Conservation (phyloP, 257 asterid genomes). For the Solanum megistacrolobum region DNA sequence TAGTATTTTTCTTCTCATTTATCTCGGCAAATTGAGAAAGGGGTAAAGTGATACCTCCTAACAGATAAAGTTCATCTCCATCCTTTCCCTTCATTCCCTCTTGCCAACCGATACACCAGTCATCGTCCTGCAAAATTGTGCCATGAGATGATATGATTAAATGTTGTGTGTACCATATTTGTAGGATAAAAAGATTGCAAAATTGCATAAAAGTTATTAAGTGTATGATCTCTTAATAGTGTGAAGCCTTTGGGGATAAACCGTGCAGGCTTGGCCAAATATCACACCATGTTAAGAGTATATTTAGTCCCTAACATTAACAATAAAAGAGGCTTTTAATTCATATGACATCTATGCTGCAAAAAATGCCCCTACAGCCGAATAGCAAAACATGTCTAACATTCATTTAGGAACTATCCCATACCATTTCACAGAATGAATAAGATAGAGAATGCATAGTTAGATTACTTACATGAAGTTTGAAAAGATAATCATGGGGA, state of each 20-base stretch:
- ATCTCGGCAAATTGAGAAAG: neutral
- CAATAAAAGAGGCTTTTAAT: neutral
- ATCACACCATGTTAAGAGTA: neutral
- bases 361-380: neutral
- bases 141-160: neutral
- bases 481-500: constrained; percentile 23
- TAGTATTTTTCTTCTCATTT: neutral
- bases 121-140: constrained; percentile 31
- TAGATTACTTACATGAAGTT: neutral
- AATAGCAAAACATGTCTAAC: neutral
- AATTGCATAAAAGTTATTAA: neutral
- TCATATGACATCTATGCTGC: neutral
- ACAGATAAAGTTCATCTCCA: constrained; percentile 45
- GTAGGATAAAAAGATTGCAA: neutral
- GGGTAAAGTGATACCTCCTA: constrained; percentile 50
- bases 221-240: neutral
- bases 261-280: neutral
- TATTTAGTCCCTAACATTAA: neutral
- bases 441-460: neutral
- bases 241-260: neutral
- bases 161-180: neutral
- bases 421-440: neutral
- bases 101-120: constrained; percentile 73
- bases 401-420: neutral
- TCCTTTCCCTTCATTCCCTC: constrained; percentile 44